These are phyloP conservation scores for Vitellaria paradoxa DNA, from an alignment of 179 eudicot genomes.

Conservation along the genomic window DNA sequence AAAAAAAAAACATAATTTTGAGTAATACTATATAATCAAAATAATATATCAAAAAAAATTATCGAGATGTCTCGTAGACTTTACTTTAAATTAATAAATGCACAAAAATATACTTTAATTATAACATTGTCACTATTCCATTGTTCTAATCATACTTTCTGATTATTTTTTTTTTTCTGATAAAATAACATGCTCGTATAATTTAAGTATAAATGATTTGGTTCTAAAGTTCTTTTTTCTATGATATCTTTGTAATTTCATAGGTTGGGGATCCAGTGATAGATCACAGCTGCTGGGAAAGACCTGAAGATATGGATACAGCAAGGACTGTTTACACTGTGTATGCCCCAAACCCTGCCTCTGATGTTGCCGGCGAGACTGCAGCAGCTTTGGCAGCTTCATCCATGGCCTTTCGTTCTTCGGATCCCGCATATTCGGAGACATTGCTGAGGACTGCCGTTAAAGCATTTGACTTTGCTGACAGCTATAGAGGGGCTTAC, in stretches of 20 bases:
- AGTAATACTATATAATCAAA: no score
- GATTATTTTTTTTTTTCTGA: no score
- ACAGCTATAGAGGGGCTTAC: conserved; percentile 77
- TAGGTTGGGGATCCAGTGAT: conserved; percentile 84
- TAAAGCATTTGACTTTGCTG: conserved; percentile 59
- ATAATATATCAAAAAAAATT: no score
- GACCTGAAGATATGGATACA: conserved; percentile 98
- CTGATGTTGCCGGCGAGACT: conserved; percentile 91
- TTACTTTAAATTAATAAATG: no score
- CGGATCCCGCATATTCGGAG: conserved; percentile 66
- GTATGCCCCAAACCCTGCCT: conserved; percentile 80
- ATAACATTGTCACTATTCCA: no score
- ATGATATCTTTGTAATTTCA: neutral
- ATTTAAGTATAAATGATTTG: no score
- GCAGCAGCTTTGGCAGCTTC: conserved; percentile 94
- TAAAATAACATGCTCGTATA: no score
- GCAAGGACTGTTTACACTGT: conserved; percentile 65
- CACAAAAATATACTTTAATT: no score
- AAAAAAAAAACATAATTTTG: no score
- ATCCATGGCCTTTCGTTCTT: conserved; percentile 72
- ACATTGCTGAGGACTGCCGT: conserved; percentile 54
- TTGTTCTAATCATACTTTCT: no score
- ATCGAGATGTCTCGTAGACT: no score
- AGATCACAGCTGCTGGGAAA: conserved; percentile 93
- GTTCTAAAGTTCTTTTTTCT: no score